Conservation (phyloP, 768 basidiomycete genomes). For the Xerocomellus amylosporus region DNA sequence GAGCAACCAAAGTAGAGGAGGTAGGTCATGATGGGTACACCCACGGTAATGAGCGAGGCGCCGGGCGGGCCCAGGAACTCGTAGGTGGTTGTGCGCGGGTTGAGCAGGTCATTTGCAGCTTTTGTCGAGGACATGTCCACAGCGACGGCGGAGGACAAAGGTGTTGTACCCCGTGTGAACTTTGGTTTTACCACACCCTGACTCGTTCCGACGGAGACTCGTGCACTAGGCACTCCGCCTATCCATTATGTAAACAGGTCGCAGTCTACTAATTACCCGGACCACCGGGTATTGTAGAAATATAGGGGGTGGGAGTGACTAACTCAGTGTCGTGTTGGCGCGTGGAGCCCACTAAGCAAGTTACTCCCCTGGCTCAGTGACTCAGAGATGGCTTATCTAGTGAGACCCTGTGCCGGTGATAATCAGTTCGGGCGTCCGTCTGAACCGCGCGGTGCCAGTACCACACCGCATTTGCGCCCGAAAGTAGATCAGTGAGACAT, state of each 20-base stretch:
- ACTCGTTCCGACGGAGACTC: neutral
- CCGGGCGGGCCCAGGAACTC: conserved; percentile 85
- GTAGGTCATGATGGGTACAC: conserved; percentile 71
- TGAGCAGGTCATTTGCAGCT: conserved; percentile 41
- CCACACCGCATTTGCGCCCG: neutral
- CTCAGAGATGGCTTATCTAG: neutral
- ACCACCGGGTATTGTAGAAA: no score
- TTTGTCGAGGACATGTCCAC: conserved; percentile 21
- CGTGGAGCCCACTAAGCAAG: no score
- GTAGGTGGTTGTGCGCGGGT: conserved; percentile 68
- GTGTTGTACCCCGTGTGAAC: conserved; percentile 8
- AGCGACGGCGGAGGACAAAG: neutral
- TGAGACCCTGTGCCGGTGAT: neutral
- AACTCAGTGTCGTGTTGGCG: no score
- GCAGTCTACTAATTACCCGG: no score
- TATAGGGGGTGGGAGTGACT: no score
- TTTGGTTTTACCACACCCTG: neutral
- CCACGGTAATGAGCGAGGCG: conserved; percentile 64
- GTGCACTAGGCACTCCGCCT: no score
- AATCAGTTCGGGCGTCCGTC: no score
- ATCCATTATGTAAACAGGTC: no score
- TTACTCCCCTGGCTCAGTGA: neutral
- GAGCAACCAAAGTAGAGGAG: conserved; percentile 77
- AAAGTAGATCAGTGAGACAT: neutral
- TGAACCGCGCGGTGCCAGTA: no score